These are phyloP conservation scores for Spergularia azorica DNA, from an alignment of 179 eudicot genomes.

Conservation along the genomic window DNA sequence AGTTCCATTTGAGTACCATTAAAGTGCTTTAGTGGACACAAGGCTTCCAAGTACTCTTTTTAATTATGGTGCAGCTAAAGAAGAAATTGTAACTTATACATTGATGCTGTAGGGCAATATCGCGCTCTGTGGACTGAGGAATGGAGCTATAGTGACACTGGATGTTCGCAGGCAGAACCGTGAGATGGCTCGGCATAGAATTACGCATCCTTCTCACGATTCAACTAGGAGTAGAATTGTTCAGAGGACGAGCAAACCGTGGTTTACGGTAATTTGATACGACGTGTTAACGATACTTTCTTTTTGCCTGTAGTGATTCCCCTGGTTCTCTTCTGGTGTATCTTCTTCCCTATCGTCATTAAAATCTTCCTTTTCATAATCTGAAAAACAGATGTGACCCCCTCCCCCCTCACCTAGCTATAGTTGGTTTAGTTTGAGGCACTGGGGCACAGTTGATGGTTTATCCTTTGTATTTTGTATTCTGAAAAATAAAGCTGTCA, in stretches of 20 bases:
- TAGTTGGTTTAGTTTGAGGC: no score
- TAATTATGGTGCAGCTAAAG: neutral
- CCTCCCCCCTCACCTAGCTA: no score
- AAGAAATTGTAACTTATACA: conserved; percentile 3
- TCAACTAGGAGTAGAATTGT: conserved; percentile 23
- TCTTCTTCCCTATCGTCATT: neutral
- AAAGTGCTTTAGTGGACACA: neutral
- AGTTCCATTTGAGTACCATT: conserved; percentile 14
- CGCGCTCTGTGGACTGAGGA: conserved; percentile 84
- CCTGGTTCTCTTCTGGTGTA: neutral
- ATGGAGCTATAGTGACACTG: conserved; percentile 73
- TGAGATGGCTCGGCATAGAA: conserved; percentile 45
- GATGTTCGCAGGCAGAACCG: conserved; percentile 66
- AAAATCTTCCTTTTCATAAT: neutral
- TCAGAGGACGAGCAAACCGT: conserved; percentile 32
- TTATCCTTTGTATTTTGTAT: no score
- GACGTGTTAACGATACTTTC: neutral
- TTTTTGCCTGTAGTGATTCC: neutral
- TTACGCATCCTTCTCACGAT: conserved; percentile 42
- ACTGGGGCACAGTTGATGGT: no score
- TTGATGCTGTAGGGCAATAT: conserved; percentile 51
- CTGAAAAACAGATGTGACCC: no score
- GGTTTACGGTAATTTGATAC: conserved; percentile 49
- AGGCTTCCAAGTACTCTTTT: neutral
- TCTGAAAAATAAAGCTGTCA: no score